Conservation (phyloP, 306 rosid genomes). For the Casuarina glauca region DNA sequence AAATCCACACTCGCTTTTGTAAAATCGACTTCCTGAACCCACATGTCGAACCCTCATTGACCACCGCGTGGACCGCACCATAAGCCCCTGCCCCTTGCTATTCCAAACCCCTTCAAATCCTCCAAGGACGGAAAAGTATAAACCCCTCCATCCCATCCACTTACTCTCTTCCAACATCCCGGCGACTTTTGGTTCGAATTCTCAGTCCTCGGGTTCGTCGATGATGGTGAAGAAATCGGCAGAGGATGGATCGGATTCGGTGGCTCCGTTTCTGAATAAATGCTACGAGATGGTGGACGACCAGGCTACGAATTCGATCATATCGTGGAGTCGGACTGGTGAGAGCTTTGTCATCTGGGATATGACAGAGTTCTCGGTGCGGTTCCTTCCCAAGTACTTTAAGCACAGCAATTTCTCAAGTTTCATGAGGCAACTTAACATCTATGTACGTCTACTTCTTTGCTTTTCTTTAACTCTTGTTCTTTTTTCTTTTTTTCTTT, state of each 20-base stretch:
- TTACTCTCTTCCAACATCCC: neutral
- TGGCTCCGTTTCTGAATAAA: constrained; percentile 70
- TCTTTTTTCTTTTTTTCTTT: too few relatives aligned
- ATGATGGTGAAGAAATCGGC: constrained; percentile 62
- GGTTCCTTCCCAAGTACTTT: constrained; percentile 64
- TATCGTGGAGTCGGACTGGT: constrained; percentile 51
- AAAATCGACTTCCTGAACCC: too few relatives aligned
- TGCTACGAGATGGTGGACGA: constrained; percentile 83
- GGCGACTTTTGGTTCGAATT: neutral
- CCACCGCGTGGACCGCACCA: neutral
- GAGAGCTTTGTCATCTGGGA: constrained; percentile 59
- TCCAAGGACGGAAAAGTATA: neutral
- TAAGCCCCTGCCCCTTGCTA: neutral
- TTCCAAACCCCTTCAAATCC: neutral
- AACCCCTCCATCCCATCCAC: neutral
- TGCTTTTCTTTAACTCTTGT: neutral
- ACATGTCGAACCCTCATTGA: too few relatives aligned
- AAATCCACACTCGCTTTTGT: too few relatives aligned
- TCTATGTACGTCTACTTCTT: constrained; percentile 47
- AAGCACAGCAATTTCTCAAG: constrained; percentile 90
- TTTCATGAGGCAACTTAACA: constrained; percentile 89
- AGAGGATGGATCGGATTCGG: constrained; percentile 34
- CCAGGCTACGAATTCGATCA: constrained; percentile 45
- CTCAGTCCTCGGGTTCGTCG: neutral
- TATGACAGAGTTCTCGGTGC: constrained; percentile 57